Evolutionary conservation across 371 early-diverging fungal genomes (phyloP), one percentile per base, ranked within the genome.

Genomic region (Actinomortierella ambigua): DNA sequence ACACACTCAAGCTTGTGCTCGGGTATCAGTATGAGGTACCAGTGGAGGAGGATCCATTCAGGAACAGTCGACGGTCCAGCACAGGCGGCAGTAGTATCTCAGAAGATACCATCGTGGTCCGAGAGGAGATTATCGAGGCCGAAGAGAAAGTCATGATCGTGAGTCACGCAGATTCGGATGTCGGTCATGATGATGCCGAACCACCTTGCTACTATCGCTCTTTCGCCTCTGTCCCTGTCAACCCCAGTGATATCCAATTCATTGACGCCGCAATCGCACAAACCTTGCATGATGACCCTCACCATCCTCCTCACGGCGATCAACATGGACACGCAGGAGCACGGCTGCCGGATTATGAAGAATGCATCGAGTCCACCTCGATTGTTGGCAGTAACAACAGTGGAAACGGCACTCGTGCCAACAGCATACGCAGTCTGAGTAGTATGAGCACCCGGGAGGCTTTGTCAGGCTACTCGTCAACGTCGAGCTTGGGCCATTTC

Each of bases 201-300:
- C 73, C 67, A 4, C 73, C 73, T 20, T 63, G 67, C 44, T 71
- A 71, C 22, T 66, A 59, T 53, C 66, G 73, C 2, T 71, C 73
- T 6, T 71, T 71, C 50, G 59, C 73, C 0, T 66, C 59, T 5
- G 41, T 40, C 0, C 29, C 66, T 28, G 73, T 71, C 5, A 63
- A 71, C 3, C 51, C 50, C 3, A 59, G 66, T 51, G 56, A 63
- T 49, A 58, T 71, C 34, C 57, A 20, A 20, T 63, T 66, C 54
- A 59, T 71, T 41, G 73, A 71, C 20, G 59, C 50, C 20, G 66
- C 42, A 8, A 59, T 65, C 3, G 40, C 66, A 2, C 66, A 71
- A n/a, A 67, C 73, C 1, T 47, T 71, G 14, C 60, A 56, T 24
- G 59, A 65, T 39, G 73, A 71, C 9, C 28, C 42, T 51, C 27